phyloP scores from a whole-genome alignment of 2,329 filamentous ascomycete genomes.

The Neonectria ditissima region DNA sequence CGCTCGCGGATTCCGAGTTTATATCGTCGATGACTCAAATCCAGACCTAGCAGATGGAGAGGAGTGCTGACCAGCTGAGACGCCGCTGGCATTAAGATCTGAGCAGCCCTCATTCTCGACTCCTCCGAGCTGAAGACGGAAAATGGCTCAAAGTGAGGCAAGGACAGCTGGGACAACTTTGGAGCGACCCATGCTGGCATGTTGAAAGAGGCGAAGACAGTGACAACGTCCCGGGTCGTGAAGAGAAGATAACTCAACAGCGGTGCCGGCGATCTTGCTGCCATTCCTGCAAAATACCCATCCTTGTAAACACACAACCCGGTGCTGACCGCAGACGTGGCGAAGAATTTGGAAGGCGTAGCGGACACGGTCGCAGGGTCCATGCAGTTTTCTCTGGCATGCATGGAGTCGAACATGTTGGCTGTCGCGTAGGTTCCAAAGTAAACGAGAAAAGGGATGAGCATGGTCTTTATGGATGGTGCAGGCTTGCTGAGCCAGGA shows the following conservation, averaged over 20 bases:
- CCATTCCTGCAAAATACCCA: constrained; percentile 34
- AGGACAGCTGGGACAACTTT: constrained; percentile 38
- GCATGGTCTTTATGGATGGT: constrained; percentile 35
- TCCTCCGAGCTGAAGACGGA: constrained; percentile 38
- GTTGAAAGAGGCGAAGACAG: constrained; percentile 44
- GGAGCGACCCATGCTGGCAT: constrained; percentile 40
- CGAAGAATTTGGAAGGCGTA: constrained; percentile 39
- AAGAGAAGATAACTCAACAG: constrained; percentile 40
- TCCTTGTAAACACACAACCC: constrained; percentile 41
- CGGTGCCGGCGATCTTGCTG: constrained; percentile 33
- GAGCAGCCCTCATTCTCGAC: constrained; percentile 40
- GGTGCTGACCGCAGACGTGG: constrained; percentile 40
- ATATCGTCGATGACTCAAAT: constrained; percentile 34
- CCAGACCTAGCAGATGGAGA: constrained; percentile 41
- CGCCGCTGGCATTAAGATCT: constrained; percentile 39
- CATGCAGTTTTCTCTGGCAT: constrained; percentile 34
- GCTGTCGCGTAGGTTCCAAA: constrained; percentile 44
- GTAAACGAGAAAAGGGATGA: constrained; percentile 43
- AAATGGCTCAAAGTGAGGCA: constrained; percentile 34
- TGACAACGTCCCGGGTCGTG: constrained; percentile 39
- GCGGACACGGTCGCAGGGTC: constrained; percentile 37
- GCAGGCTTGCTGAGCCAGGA: constrained; percentile 41
- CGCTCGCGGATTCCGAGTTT: constrained; percentile 35
- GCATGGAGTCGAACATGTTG: constrained; percentile 42
- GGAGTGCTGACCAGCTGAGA: constrained; percentile 42